Evolutionary conservation across 2,329 filamentous ascomycete species (phyloP).

Genomic region (Clarireedia sp.): DNA sequence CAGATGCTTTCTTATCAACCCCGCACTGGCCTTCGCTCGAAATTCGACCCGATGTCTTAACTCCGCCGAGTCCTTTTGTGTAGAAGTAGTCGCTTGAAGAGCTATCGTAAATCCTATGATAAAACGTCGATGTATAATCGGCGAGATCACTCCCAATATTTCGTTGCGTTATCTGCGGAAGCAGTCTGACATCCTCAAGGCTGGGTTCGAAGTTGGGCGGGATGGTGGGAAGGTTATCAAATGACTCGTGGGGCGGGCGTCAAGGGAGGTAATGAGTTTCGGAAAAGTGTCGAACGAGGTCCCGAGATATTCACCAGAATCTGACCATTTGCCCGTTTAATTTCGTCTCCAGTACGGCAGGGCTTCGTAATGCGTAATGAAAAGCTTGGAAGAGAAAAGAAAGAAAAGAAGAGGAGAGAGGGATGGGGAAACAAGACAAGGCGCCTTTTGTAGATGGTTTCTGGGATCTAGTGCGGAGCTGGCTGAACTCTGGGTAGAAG

Average conservation of each 20-base stretch:
- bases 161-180: not conserved
- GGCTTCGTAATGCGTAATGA: not conserved
- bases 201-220: not conserved
- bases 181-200: not conserved
- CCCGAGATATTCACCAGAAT: not conserved
- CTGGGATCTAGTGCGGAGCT: not conserved
- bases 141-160: not conserved
- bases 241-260: not conserved
- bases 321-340: not conserved
- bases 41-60: not conserved
- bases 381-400: not conserved
- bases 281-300: not conserved
- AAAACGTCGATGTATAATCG: not conserved
- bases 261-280: not conserved
- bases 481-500: not conserved
- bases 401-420: not conserved
- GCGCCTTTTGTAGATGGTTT: not conserved
- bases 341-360: not conserved
- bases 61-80: not conserved
- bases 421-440: not conserved
- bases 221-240: not conserved
- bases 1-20: constrained; percentile 5
- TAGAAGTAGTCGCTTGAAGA: not conserved
- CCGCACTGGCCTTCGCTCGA: constrained; percentile 3
- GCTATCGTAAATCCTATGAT: not conserved